A percentile compares a stretch with the other conserved stretches of the same genome.
These are phyloP conservation scores for Pythium rhizo-oryzae DNA, from an alignment of 352 stramenopile species.

Conservation along the genomic window DNA sequence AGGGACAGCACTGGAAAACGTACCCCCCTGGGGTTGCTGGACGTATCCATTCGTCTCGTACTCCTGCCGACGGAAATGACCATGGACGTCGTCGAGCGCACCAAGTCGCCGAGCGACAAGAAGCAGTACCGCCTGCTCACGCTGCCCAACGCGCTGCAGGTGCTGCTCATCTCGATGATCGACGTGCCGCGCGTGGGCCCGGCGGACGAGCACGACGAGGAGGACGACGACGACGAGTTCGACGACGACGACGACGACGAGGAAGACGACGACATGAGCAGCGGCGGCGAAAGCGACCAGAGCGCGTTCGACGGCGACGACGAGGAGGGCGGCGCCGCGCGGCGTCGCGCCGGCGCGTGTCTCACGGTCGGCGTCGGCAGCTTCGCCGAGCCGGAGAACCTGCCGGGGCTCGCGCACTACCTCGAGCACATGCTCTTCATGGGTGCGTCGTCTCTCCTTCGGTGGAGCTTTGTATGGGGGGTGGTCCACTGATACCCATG, in stretches of 20 bases:
- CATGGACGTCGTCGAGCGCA: constrained; percentile 35
- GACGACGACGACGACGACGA: constrained; percentile 33
- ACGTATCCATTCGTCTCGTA: not conserved
- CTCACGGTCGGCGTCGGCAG: constrained; percentile 41
- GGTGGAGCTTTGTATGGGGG: not conserved
- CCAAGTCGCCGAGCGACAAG: constrained; percentile 47
- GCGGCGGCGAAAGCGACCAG: constrained; percentile 32
- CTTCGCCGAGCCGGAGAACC: constrained; percentile 34
- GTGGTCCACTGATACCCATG: not conserved
- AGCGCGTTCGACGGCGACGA: constrained; percentile 46
- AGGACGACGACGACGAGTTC: constrained; percentile 23
- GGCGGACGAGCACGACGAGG: constrained; percentile 23
- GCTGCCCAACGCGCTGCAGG: constrained; percentile 51
- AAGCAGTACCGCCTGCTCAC: constrained; percentile 57
- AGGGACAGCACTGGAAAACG: not conserved
- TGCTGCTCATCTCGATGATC: constrained; percentile 31
- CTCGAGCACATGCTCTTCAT: constrained; percentile 98
- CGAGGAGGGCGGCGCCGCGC: constrained; percentile 7
- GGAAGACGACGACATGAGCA: constrained; percentile 25
- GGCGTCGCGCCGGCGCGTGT: constrained; percentile 30
- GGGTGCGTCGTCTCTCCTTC: constrained; percentile 57
- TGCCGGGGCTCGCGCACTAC: constrained; percentile 89
- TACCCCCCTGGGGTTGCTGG: not conserved
- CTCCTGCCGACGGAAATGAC: not conserved
- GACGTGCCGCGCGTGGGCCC: constrained; percentile 10